Conservation (phyloP, 1,139 yeast genomes). For the Kurtzmaniella quercitrusa region DNA sequence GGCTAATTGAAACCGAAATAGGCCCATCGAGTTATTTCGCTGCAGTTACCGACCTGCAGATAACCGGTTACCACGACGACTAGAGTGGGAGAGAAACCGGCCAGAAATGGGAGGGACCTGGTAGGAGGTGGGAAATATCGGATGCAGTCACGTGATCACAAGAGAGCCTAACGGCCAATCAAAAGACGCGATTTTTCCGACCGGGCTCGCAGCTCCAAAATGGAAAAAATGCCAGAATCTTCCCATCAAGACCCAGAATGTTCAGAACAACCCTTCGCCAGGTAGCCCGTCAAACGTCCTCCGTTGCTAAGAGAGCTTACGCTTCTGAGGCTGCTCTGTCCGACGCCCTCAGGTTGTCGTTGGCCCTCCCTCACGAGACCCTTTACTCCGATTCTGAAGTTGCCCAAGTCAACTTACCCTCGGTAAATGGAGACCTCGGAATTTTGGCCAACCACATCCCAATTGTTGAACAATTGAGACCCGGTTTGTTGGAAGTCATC, state of each 20-base stretch:
- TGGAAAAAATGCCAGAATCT: constrained; percentile 1
- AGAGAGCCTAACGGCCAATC: constrained; percentile 20
- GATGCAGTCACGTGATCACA: no score
- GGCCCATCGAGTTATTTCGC: no score
- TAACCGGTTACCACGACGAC: no score
- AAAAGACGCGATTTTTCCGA: constrained; percentile 13
- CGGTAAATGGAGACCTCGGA: constrained; percentile 96
- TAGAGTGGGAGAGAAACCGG: no score
- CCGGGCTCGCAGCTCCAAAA: constrained; percentile 3
- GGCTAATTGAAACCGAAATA: no score
- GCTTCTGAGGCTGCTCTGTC: constrained; percentile 80
- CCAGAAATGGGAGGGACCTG: background rate
- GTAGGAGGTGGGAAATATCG: background rate
- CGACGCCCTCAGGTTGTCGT: constrained; percentile 80
- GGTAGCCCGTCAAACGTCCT: constrained; percentile 60
- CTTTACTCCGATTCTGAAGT: constrained; percentile 48
- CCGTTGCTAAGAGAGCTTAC: constrained; percentile 71
- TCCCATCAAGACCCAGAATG: constrained; percentile 28
- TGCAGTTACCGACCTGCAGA: no score
- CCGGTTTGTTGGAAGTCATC: constrained; percentile 92
- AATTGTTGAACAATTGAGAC: constrained; percentile 91
- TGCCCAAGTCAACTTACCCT: constrained; percentile 94
- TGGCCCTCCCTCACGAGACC: constrained; percentile 86
- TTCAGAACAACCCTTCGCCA: constrained; percentile 68
- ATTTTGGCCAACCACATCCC: constrained; percentile 98